These are phyloP conservation scores for Starmera caribaea DNA, from an alignment of 805 yeast species.

Conservation along the genomic window DNA sequence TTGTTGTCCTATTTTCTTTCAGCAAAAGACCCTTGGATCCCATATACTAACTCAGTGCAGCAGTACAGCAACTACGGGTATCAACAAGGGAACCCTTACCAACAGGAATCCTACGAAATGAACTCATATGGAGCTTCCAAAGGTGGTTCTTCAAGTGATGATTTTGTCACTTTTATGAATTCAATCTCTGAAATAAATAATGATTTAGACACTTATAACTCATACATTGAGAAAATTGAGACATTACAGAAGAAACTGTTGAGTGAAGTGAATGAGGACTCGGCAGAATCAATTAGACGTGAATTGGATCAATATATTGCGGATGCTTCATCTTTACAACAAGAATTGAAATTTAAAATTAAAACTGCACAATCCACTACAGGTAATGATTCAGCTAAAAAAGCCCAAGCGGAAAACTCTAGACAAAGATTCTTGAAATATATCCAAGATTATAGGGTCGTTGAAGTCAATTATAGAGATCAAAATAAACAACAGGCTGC, in stretches of 20 bases:
- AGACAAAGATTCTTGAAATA: slow-evolving; percentile 77
- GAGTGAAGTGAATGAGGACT: slow-evolving; percentile 64
- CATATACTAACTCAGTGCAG: not conserved
- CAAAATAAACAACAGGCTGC: slow-evolving; percentile 81
- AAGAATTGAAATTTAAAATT: slow-evolving; percentile 63
- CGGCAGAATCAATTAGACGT: slow-evolving; percentile 56
- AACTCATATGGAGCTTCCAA: slow-evolving; percentile 7
- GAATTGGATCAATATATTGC: slow-evolving; percentile 70
- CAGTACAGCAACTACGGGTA: slow-evolving; percentile 4
- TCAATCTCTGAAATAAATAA: slow-evolving; percentile 60
- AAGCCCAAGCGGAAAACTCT: slow-evolving; percentile 83
- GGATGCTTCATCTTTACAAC: slow-evolving; percentile 74
- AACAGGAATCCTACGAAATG: slow-evolving; percentile 1
- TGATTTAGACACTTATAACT: slow-evolving; percentile 61
- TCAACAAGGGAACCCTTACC: slow-evolving; percentile 1
- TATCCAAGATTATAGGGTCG: slow-evolving; percentile 78
- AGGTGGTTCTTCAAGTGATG: slow-evolving; percentile 24
- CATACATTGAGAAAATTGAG: slow-evolving; percentile 59
- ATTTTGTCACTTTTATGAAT: slow-evolving; percentile 57
- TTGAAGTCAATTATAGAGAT: slow-evolving; percentile 81
- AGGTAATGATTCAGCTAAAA: slow-evolving; percentile 66
- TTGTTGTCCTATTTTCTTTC: too few species aligned
- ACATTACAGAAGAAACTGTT: slow-evolving; percentile 60
- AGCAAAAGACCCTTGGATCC: too few species aligned
- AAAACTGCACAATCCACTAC: slow-evolving; percentile 67